phyloP scores from a whole-genome alignment of 2,329 filamentous ascomycete genomes.

The Paradendryphiella salina region DNA sequence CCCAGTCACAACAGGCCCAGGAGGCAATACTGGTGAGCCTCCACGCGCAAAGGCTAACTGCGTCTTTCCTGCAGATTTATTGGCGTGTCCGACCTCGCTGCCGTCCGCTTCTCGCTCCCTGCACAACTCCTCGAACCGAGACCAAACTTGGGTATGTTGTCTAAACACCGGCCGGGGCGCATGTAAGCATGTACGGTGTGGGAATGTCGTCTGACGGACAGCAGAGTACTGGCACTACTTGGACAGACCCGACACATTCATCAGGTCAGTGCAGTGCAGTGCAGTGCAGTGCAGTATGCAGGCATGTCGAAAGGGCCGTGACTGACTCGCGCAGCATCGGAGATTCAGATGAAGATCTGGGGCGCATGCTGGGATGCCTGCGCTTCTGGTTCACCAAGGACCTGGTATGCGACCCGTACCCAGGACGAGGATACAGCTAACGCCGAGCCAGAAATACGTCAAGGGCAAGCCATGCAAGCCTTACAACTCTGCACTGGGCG shows the following conservation, averaged over 20 bases:
- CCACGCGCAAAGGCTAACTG: constrained; percentile 14
- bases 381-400: constrained; percentile 99
- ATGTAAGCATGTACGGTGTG: background rate
- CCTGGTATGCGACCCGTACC: constrained; percentile 56
- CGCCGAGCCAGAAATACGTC: constrained; percentile 75
- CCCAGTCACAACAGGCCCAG: background rate
- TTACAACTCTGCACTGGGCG: constrained; percentile 94
- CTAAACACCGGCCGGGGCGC: background rate
- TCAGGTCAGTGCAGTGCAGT: constrained; percentile 54
- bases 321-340: constrained; percentile 64
- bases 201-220: constrained; percentile 27
- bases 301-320: background rate
- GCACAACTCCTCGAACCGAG: constrained; percentile 94
- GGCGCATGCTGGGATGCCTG: constrained; percentile 91
- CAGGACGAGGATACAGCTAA: constrained; percentile 22
- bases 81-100: constrained; percentile 91
- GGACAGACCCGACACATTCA: constrained; percentile 90
- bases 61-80: constrained; percentile 70
- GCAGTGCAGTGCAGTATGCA: constrained; percentile 25
- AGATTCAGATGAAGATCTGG: constrained; percentile 86
- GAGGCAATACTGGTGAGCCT: background rate
- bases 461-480: constrained; percentile 99
- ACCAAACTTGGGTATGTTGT: constrained; percentile 74
- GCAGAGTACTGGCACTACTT: constrained; percentile 98
- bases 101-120: constrained; percentile 93